Conservation (phyloP, 2,329 filamentous ascomycete genomes). For the Neonectria coccinea region DNA sequence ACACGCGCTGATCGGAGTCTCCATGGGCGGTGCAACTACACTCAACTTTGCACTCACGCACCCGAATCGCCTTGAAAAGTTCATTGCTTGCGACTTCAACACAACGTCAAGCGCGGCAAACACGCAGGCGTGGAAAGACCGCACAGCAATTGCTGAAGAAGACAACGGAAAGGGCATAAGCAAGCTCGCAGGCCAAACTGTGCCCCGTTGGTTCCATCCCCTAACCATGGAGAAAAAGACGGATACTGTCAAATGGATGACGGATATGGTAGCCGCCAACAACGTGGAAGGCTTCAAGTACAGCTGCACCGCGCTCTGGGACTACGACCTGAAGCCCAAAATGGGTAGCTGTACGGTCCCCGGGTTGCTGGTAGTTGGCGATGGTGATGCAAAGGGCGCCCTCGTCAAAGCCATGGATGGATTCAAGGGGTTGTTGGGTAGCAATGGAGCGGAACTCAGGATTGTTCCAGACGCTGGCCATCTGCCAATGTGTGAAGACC, state of each 20-base stretch:
- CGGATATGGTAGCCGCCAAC: slow-evolving; percentile 76
- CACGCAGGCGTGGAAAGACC: slow-evolving; percentile 82
- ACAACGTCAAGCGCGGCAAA: slow-evolving; percentile 78
- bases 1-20: slow-evolving; percentile 79
- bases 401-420: slow-evolving; percentile 84
- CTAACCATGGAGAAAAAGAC: slow-evolving; percentile 56
- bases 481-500: slow-evolving; percentile 85
- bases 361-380: slow-evolving; percentile 78
- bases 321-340: slow-evolving; percentile 72
- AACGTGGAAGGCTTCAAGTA: slow-evolving; percentile 76
- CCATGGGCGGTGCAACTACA: slow-evolving; percentile 82
- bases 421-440: slow-evolving; percentile 71
- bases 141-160: slow-evolving; percentile 74
- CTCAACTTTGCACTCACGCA: slow-evolving; percentile 78
- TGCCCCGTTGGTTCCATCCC: slow-evolving; percentile 83
- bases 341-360: slow-evolving; percentile 68
- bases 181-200: slow-evolving; percentile 76
- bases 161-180: slow-evolving; percentile 70
- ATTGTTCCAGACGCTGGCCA: slow-evolving; percentile 80
- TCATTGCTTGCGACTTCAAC: slow-evolving; percentile 85
- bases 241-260: slow-evolving; percentile 67
- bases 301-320: slow-evolving; percentile 76
- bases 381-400: slow-evolving; percentile 75
- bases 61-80: slow-evolving; percentile 67
- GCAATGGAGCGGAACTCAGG: slow-evolving; percentile 67